Evolutionary conservation across 75 land plant species (phyloP), one percentile per base, ranked within the genome.

Genomic region (Picea sitchensis): DNA sequence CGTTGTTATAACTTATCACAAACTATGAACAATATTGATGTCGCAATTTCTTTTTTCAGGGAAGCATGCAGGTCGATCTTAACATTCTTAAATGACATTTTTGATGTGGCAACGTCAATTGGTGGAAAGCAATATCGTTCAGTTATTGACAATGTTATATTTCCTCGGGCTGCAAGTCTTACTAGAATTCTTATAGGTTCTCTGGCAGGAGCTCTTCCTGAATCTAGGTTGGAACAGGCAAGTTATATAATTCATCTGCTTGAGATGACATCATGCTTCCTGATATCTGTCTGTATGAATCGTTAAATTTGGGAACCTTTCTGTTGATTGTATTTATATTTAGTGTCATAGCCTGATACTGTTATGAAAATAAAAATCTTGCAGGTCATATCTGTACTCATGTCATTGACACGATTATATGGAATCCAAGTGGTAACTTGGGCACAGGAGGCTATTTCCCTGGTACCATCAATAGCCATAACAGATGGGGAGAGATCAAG

Each of bases 11-110:
- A 9, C 56, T 51, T 51, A 71, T 23, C 54, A 71, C 36, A 71
- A n/a, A n/a, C 13, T 71, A n/a, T 44, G 54, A 44, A 71, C 41
- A 41, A 71, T 15, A 20, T 21, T 41, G 2, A 41, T 41, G 2
- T 18, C 7, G 8, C 44, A 8, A n/a, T 20, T 44, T 71, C 44
- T 20, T 86, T 79, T 85, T 73, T 61, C 88, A 97, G 99, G 82
- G 99, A 97, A 78, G 99, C 99, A 44, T 97, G 98, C 81, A 90
- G 85, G 26, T 97, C 99, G 23, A 93, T 97, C 72, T 89, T 96
- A 83, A 86, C 90, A 23, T 96, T 96, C 87, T 80, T 95, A 38
- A 82, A 91, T 56, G 98, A 97, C 84, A 81, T 91, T 17, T 85
- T 95, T 79, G 93, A 95, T 78, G 78, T 96, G 61, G 80, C 86